A percentile compares a stretch with the other conserved stretches of the same genome.
Evolutionary conservation across 305 asterid genomes (phyloP).

Genomic region (Solanum aculeatissimum): DNA sequence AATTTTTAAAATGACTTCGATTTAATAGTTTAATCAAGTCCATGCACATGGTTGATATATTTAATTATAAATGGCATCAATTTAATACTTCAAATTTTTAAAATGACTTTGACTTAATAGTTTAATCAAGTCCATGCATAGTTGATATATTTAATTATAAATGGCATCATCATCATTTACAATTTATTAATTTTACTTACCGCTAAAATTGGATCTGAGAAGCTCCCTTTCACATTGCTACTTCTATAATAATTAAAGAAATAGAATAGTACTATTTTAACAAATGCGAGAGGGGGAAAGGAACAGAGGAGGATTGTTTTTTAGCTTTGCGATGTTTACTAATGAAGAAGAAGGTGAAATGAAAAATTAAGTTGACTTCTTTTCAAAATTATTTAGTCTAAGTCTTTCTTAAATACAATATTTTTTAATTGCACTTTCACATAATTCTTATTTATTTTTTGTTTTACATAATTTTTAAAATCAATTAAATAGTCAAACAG

Average conservation of each 20-base stretch:
- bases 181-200: not conserved
- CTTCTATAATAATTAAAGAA: not conserved
- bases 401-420: not conserved
- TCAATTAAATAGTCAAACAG: no score
- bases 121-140: not conserved
- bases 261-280: no score
- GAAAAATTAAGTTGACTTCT: not conserved
- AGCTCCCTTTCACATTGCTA: not conserved
- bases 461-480: no score
- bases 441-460: no score
- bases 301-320: no score
- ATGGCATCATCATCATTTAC: not conserved
- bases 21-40: not conserved
- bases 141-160: not conserved
- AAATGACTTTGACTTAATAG: not conserved
- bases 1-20: no score
- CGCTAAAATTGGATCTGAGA: not conserved
- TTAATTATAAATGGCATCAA: not conserved
- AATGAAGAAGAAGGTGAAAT: no score
- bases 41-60: not conserved
- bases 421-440: no score
- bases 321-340: no score
- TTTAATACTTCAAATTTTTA: no score
- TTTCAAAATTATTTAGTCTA: not conserved
- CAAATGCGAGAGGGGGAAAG: no score